These are phyloP conservation scores for Melaleuca alternifolia DNA, from an alignment of 345 rosid genomes.

Conservation along the genomic window DNA sequence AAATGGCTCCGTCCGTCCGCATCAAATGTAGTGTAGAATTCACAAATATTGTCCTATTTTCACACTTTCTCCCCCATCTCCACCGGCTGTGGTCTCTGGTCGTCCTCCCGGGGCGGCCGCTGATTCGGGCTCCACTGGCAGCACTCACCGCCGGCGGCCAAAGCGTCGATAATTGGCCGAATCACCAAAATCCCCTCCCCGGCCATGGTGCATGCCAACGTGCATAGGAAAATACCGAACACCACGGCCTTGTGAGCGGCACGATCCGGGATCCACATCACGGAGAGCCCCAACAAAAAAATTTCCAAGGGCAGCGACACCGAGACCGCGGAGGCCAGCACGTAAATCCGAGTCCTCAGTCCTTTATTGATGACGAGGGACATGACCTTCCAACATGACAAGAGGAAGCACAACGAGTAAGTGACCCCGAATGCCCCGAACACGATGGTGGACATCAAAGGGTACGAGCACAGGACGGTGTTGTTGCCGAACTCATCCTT, in stretches of 20 bases:
- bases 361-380: conserved; percentile 52
- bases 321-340: conserved; percentile 21
- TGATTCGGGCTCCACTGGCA: not conserved
- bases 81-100: not conserved
- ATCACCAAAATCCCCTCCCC: conserved; percentile 62
- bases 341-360: conserved; percentile 25
- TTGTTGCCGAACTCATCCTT: not conserved
- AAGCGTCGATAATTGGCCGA: conserved; percentile 39
- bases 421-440: conserved; percentile 33
- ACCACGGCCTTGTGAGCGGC: not conserved
- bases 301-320: conserved; percentile 24
- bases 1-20: not conserved
- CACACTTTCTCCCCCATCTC: not conserved
- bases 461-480: conserved; percentile 32
- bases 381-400: conserved; percentile 36
- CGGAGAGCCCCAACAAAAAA: conserved; percentile 13
- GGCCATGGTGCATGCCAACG: conserved; percentile 20
- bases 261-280: conserved; percentile 26
- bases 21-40: not conserved
- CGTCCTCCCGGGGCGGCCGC: not conserved
- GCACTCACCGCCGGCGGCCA: conserved; percentile 31
- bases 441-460: conserved; percentile 28
- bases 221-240: conserved; percentile 16
- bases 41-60: not conserved
- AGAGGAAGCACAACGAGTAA: conserved; percentile 20